Conservation (phyloP, 176 grass and related monocot genomes). For the Cenchrus purpureus region DNA sequence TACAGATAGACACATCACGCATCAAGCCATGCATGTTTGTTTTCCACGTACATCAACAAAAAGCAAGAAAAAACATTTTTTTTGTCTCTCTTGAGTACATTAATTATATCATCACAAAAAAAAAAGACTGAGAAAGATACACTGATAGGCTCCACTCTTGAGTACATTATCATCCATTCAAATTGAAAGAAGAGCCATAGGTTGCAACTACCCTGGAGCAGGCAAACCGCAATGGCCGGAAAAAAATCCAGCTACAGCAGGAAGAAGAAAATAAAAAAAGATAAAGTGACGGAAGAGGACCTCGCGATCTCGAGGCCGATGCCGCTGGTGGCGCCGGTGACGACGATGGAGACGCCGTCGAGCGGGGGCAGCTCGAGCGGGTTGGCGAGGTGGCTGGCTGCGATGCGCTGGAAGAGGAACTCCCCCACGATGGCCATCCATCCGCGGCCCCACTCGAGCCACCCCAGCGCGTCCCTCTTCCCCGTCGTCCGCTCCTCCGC, state of each 20-base stretch:
- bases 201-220: neutral
- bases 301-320: conserved; percentile 96
- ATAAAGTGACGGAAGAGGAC: conserved; percentile 10
- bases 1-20: neutral
- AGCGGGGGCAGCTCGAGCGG: conserved; percentile 78
- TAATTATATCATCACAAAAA: neutral
- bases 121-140: neutral
- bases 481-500: neutral
- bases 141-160: neutral
- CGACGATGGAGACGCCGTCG: conserved; percentile 68
- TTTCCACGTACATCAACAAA: neutral
- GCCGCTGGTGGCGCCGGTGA: conserved; percentile 93
- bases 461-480: conserved; percentile 81
- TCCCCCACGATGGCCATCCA: conserved; percentile 72
- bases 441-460: conserved; percentile 86
- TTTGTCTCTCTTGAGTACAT: no score
- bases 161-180: neutral
- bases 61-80: neutral
- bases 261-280: neutral
- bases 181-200: neutral
- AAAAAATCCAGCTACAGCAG: neutral
- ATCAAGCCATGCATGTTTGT: conserved; percentile 1
- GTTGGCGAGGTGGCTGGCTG: conserved; percentile 88
- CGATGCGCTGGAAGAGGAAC: conserved; percentile 98
- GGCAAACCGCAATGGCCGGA: neutral